phyloP scores from a whole-genome alignment of 2,329 filamentous ascomycete species.

The Verticillium dahliae region DNA sequence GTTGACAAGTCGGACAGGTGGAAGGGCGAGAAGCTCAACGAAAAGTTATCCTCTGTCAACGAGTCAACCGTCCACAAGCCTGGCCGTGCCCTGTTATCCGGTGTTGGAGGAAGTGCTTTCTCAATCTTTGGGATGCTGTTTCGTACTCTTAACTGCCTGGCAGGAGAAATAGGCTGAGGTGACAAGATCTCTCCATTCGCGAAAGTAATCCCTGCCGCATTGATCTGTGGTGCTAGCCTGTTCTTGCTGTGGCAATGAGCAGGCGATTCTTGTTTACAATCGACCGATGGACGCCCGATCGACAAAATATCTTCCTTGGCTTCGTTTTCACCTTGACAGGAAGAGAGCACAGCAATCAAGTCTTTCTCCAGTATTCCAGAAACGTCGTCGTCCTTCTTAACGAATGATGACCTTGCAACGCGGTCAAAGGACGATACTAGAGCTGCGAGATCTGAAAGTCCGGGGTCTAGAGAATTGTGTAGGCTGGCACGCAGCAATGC shows the following conservation, averaged over 20 bases:
- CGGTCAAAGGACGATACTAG: conserved; percentile 20
- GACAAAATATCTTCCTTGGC: neutral
- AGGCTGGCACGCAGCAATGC: conserved; percentile 6
- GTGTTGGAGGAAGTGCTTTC: conserved; percentile 43
- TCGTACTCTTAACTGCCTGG: conserved; percentile 35
- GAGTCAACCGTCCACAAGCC: neutral
- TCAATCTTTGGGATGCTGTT: conserved; percentile 45
- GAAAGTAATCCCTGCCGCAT: conserved; percentile 4
- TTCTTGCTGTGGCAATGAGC: conserved; percentile 18
- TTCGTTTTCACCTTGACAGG: neutral
- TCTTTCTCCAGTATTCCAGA: neutral
- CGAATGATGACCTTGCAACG: conserved; percentile 15
- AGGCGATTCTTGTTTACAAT: neutral
- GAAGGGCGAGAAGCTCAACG: conserved; percentile 9
- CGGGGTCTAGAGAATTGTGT: conserved; percentile 13
- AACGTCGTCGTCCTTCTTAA: conserved; percentile 11
- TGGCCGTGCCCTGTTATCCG: conserved; percentile 17
- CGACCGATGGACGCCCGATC: neutral
- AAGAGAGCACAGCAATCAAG: neutral
- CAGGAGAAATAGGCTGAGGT: conserved; percentile 42
- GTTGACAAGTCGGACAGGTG: conserved; percentile 8
- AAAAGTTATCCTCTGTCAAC: conserved; percentile 2
- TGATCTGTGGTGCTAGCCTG: conserved; percentile 16
- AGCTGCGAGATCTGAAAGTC: conserved; percentile 19
- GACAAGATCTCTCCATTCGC: conserved; percentile 25